phyloP scores from a whole-genome alignment of 108 stramenopile genomes.

The Schizochytrium sp. region DNA sequence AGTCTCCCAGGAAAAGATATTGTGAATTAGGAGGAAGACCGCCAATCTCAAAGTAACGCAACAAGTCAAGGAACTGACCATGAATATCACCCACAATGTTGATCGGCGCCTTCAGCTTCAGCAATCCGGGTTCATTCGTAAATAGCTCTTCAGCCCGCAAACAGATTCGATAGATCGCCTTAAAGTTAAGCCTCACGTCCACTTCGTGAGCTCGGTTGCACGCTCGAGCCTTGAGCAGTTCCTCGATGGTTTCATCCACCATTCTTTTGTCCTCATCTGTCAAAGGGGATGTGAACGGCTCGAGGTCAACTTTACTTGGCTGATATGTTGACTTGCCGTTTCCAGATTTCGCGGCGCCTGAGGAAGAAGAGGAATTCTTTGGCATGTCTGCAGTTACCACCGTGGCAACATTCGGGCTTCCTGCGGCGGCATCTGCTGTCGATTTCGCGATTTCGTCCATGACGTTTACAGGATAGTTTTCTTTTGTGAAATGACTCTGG shows the following conservation, averaged over 20 bases:
- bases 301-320: background rate
- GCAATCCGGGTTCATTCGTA: constrained; percentile 61
- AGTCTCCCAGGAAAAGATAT: constrained; percentile 98
- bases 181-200: constrained; percentile 11
- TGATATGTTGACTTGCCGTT: too few relatives aligned
- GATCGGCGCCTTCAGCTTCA: constrained; percentile 67
- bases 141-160: constrained; percentile 83
- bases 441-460: too few relatives aligned
- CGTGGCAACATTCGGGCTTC: too few relatives aligned
- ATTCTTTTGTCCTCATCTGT: background rate
- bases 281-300: background rate
- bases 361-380: too few relatives aligned
- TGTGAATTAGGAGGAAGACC: constrained; percentile 86
- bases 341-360: too few relatives aligned
- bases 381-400: too few relatives aligned
- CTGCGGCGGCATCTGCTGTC: too few relatives aligned
- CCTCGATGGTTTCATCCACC: background rate
- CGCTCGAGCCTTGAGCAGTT: background rate
- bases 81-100: constrained; percentile 80
- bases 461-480: too few relatives aligned
- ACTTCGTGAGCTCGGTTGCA: background rate
- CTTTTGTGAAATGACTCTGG: too few relatives aligned
- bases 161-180: constrained; percentile 70
- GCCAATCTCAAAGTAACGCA: constrained; percentile 85
- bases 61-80: constrained; percentile 85